phyloP scores from a whole-genome alignment of 192 early-diverging fungal species.

The Umbelopsis isabellina region DNA sequence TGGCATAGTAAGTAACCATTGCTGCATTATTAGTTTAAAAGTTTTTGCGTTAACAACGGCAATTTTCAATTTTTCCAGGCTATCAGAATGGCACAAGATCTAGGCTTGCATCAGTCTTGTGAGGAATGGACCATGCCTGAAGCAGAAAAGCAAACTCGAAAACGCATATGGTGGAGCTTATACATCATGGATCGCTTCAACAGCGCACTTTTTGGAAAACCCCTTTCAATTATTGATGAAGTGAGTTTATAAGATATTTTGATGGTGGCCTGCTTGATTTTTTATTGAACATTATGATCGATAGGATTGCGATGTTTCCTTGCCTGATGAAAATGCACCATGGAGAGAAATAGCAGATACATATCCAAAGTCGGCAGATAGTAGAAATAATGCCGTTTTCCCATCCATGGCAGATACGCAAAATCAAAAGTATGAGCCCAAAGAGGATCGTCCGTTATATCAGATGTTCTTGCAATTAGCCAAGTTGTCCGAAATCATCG shows the following conservation, averaged over 20 bases:
- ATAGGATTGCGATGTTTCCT: constrained; percentile 38
- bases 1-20: constrained; percentile 4
- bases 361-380: constrained; percentile 22
- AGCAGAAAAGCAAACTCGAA: constrained; percentile 65
- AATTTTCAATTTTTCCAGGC: neutral
- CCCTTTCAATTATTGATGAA: constrained; percentile 49
- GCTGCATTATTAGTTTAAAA: neutral
- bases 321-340: constrained; percentile 31
- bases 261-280: too few species aligned
- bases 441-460: constrained; percentile 30
- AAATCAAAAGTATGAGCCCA: constrained; percentile 1
- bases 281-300: neutral
- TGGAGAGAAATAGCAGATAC: constrained; percentile 38
- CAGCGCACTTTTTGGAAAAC: constrained; percentile 66
- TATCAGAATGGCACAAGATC: constrained; percentile 63
- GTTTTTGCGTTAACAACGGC: neutral
- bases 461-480: constrained; percentile 41
- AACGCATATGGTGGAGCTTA: constrained; percentile 82
- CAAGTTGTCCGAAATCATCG: constrained; percentile 42
- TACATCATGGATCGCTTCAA: constrained; percentile 73
- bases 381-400: constrained; percentile 3
- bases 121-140: constrained; percentile 55
- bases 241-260: neutral
- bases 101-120: constrained; percentile 75
- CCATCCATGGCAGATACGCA: constrained; percentile 30